Conservation (phyloP, 495 filamentous ascomycete genomes). For the Xylaria castorea region DNA sequence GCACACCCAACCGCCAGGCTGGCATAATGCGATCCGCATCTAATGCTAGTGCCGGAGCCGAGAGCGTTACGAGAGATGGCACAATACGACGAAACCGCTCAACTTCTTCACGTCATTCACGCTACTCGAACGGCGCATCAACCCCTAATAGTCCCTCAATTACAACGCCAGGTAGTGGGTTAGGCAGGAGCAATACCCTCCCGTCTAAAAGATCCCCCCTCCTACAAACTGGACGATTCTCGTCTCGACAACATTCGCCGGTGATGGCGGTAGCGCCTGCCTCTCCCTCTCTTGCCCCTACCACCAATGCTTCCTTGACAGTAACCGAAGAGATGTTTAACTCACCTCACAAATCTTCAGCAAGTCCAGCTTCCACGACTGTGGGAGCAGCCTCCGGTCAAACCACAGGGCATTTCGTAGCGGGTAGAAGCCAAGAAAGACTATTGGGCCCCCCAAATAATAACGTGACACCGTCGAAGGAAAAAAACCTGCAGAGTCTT, state of each 20-base stretch:
- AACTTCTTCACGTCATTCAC: slow-evolving; percentile 51
- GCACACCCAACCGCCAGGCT: slow-evolving; percentile 56
- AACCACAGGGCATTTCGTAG: slow-evolving; percentile 23
- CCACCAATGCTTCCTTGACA: slow-evolving; percentile 43
- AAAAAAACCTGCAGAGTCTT: slow-evolving; percentile 70
- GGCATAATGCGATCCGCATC: slow-evolving; percentile 78
- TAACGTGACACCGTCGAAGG: slow-evolving; percentile 69
- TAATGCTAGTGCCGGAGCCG: slow-evolving; percentile 83
- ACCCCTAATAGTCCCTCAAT: slow-evolving; percentile 74
- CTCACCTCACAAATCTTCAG: slow-evolving; percentile 33
- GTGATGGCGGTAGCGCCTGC: slow-evolving; percentile 33
- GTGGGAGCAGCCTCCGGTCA: slow-evolving; percentile 27
- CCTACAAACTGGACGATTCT: slow-evolving; percentile 60
- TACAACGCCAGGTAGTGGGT: slow-evolving; percentile 61
- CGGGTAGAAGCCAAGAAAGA: slow-evolving; percentile 58
- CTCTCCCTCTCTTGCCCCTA: slow-evolving; percentile 38
- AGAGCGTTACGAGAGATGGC: slow-evolving; percentile 81
- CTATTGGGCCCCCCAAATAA: slow-evolving; percentile 48
- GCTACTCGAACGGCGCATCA: slow-evolving; percentile 70
- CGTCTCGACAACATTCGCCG: slow-evolving; percentile 54
- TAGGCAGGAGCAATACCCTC: slow-evolving; percentile 91
- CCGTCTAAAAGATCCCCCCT: slow-evolving; percentile 91
- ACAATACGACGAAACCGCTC: slow-evolving; percentile 86
- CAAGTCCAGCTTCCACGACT: slow-evolving; percentile 33
- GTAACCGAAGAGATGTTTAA: slow-evolving; percentile 33